Evolutionary conservation across 2,329 filamentous ascomycete species (phyloP), one percentile per base, ranked within the genome.

Genomic region (Decorospora gaudefroyi): DNA sequence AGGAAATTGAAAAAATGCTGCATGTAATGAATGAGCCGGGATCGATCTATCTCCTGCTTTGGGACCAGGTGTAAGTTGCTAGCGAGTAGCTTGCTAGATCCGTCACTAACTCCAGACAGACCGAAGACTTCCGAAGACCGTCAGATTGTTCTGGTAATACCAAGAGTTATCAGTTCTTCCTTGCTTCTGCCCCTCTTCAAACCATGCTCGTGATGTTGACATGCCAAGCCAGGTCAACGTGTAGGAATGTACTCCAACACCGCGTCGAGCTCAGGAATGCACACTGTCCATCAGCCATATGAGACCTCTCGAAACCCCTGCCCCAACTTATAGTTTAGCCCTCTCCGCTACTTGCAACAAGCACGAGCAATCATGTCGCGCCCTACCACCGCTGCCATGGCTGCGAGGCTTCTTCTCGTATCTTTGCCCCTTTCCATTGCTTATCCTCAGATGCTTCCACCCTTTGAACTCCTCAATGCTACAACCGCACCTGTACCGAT

Each of bases 361-460:
- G 51, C 36, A 47, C 49, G 47, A 45, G 45, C 49, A 57, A 50
- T 28, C 9, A 57, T 57, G 54, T 49, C 52, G 47, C 48, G 42
- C 39, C 36, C 47, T 23, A 35, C 47, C 11, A 46, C 46, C 36
- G 50, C 50, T 7, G 40, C 43, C 11, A 44, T 46, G 40, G 52
- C 50, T 9, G 40, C 46, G 3, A 47, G 40, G 46, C 53, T 58
- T 37, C 52, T 58, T 4, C 36, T 58, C 29, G 33, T 51, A 27
- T 54, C 53, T 27, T 48, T 56, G 26, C 53, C 53, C 13, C 38
- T 52, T 16, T 42, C 39, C 15, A 23, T 47, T 19, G 46, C 50
- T 12, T 27, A 52, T 4, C 50, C 50, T 19, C 50, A 54, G 25
- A 22, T 21, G 9, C 7, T 52, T 25, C 44, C 33, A 18, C 49